A percentile compares a stretch with the other conserved stretches of the same genome.
phyloP scores from a whole-genome alignment of 2,329 filamentous ascomycete genomes.

The Neofusicoccum ribis region DNA sequence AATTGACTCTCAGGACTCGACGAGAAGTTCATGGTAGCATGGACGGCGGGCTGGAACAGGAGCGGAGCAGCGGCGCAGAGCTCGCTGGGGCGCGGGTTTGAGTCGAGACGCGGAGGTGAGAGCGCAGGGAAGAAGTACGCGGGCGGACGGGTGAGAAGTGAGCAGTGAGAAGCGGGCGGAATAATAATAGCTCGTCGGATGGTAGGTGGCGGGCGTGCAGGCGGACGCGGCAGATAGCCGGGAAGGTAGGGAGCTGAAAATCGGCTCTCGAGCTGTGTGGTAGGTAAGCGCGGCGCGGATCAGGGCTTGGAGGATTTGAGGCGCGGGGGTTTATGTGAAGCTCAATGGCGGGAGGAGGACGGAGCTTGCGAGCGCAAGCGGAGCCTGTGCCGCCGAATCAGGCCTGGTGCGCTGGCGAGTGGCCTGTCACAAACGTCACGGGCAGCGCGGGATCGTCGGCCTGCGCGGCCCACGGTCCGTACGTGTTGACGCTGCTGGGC shows the following conservation, averaged over 20 bases:
- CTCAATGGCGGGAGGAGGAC: neutral
- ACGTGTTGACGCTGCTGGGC: neutral
- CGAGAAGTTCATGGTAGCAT: constrained; percentile 20
- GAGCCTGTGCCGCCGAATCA: constrained; percentile 2
- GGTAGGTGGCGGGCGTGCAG: neutral
- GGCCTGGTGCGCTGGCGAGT: constrained; percentile 8
- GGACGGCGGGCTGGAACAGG: neutral
- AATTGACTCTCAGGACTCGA: constrained; percentile 19
- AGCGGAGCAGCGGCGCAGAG: neutral
- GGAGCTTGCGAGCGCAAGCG: constrained; percentile 12
- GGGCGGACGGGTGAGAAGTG: neutral
- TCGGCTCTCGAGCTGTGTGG: neutral
- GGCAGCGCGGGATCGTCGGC: neutral
- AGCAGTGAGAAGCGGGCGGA: neutral
- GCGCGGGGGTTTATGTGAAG: constrained; percentile 11
- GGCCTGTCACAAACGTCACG: constrained; percentile 14
- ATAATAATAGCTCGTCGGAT: constrained; percentile 1
- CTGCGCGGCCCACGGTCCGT: neutral
- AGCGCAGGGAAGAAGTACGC: neutral
- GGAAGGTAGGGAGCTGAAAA: constrained; percentile 3
- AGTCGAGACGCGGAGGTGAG: neutral
- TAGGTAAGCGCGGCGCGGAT: constrained; percentile 3
- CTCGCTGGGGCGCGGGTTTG: neutral
- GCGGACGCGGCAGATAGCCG: neutral
- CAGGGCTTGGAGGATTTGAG: constrained; percentile 8